Conservation (phyloP, 768 basidiomycete species). For the Amyloporia xantha region DNA sequence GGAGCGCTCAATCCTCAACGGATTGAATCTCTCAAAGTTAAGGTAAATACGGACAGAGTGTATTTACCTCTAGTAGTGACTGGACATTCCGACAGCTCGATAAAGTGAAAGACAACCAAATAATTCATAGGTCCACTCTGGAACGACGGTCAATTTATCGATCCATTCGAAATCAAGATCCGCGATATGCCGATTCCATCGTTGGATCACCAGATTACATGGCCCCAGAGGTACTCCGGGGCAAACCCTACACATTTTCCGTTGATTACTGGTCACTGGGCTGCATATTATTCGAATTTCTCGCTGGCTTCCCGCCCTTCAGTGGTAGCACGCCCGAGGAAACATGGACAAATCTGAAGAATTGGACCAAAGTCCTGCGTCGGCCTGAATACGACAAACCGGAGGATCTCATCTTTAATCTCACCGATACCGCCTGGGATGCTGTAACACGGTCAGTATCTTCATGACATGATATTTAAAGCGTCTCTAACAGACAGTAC, state of each 20-base stretch:
- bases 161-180: slow-evolving; percentile 83
- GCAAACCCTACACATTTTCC: slow-evolving; percentile 90
- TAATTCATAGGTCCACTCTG: slow-evolving; percentile 86
- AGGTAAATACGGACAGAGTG: slow-evolving; percentile 40
- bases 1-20: slow-evolving; percentile 91
- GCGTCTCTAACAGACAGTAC: not conserved
- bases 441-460: slow-evolving; percentile 70
- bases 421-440: slow-evolving; percentile 91
- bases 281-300: slow-evolving; percentile 96
- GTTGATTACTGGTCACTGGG: slow-evolving; percentile 99
- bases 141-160: slow-evolving; percentile 94
- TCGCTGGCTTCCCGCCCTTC: slow-evolving; percentile 97
- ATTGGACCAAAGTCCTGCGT: slow-evolving; percentile 90
- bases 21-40: slow-evolving; percentile 91
- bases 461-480: not conserved
- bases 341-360: slow-evolving; percentile 98
- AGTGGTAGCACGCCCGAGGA: slow-evolving; percentile 93
- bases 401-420: slow-evolving; percentile 95
- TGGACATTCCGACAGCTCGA: slow-evolving; percentile 59
- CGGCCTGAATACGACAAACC: slow-evolving; percentile 93
- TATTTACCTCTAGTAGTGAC: not conserved
- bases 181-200: slow-evolving; percentile 93
- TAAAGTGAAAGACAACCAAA: slow-evolving; percentile 89
- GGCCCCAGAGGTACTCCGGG: slow-evolving; percentile 92
- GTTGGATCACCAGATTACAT: slow-evolving; percentile 99